Percentiles rank a stretch among this genome's conserved stretches.
Evolutionary conservation across 306 rosid species (phyloP).

Genomic region (Quercus rubra): DNA sequence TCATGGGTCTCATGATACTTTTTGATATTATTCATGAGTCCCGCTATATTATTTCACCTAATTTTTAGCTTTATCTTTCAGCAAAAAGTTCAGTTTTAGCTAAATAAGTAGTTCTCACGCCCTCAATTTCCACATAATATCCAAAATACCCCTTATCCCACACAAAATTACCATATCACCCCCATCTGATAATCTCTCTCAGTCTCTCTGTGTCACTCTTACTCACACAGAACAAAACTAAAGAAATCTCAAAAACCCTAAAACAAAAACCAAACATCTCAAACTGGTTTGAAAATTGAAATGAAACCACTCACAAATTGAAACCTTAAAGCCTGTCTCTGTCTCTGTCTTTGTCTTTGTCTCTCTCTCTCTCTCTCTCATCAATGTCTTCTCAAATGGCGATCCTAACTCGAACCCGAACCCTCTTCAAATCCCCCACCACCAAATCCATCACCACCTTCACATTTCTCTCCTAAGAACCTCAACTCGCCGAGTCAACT

Average conservation of each 20-base stretch:
- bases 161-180: background rate
- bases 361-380: background rate
- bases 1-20: accelerated
- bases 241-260: background rate
- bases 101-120: too few relatives aligned
- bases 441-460: slow-evolving; percentile 57
- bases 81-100: accelerated
- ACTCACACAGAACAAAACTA: background rate
- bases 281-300: too few relatives aligned
- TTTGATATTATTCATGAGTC: too few relatives aligned
- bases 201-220: background rate
- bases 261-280: too few relatives aligned
- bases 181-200: background rate
- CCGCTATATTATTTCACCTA: accelerated
- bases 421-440: slow-evolving; percentile 27
- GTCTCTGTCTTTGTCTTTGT: too few relatives aligned
- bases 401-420: slow-evolving; percentile 56
- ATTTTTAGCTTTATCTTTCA: too few relatives aligned
- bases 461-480: slow-evolving; percentile 61
- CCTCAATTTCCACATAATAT: too few relatives aligned
- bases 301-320: too few relatives aligned
- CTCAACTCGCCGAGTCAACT: slow-evolving; percentile 55
- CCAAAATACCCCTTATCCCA: too few relatives aligned
- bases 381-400: slow-evolving; percentile 82
- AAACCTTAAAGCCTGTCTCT: too few relatives aligned